phyloP scores from a whole-genome alignment of 129 eudicot genomes.

The Centrapalus pauciflorus region DNA sequence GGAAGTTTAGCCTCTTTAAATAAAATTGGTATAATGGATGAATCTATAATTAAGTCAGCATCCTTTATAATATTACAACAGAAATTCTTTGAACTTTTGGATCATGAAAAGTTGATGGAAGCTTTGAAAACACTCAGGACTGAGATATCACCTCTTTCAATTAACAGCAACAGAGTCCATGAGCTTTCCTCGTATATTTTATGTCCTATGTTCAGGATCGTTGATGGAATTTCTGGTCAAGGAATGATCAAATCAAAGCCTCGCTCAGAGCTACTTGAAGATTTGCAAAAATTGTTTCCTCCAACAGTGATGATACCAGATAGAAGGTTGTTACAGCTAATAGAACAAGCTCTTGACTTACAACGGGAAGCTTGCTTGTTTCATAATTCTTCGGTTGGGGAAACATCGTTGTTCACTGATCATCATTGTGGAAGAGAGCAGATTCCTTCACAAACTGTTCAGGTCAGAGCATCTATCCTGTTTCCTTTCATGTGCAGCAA shows the following conservation, averaged over 20 bases:
- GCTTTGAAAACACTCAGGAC: conserved; percentile 81
- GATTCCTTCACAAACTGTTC: conserved; percentile 73
- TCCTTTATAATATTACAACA: conserved; percentile 78
- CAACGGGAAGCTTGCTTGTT: conserved; percentile 71
- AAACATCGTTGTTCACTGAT: conserved; percentile 66
- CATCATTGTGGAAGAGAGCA: conserved; percentile 81
- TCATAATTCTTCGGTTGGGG: conserved; percentile 68
- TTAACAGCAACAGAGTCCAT: conserved; percentile 41
- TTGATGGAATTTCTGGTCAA: conserved; percentile 27
- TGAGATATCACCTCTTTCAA: conserved; percentile 63
- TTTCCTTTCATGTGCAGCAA: not conserved
- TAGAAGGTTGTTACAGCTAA: conserved; percentile 57
- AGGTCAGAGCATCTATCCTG: conserved; percentile 34
- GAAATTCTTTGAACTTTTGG: conserved; percentile 74
- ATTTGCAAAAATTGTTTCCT: conserved; percentile 68
- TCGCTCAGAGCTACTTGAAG: conserved; percentile 55
- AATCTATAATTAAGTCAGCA: conserved; percentile 48
- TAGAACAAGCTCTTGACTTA: conserved; percentile 82
- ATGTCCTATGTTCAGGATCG: conserved; percentile 32
- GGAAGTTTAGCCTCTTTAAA: conserved; percentile 58
- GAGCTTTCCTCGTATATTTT: conserved; percentile 57
- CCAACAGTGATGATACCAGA: conserved; percentile 80
- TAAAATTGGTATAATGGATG: conserved; percentile 56
- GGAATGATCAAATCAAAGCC: conserved; percentile 28
- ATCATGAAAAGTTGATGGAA: conserved; percentile 51